Base-by-base conservation (phyloP, 768 basidiomycete species). In the Asterophora lycoperdoides region DNA sequence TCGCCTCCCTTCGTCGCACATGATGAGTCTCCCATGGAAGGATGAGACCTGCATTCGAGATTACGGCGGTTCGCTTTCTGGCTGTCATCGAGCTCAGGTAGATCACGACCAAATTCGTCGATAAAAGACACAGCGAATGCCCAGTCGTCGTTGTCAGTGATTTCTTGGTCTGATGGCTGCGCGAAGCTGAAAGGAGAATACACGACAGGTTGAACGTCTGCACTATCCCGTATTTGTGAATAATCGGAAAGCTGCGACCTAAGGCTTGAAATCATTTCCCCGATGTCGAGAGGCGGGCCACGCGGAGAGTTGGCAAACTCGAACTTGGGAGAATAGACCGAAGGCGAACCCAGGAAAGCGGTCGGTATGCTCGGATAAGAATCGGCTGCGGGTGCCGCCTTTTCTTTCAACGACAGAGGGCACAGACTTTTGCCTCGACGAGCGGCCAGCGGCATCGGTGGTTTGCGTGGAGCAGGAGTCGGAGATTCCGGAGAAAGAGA, bases 221-320 rank as follows among this genome's bases (percentile, higher is more conserved):
- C 32, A 42, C 41, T 41, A 36, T 49, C 44, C 33, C 41, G 45
- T 38, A 47, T 33, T n/a, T 53, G 47, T 20, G 62, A 52, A 14
- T 59, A 60, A 39, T 60, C 58, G 50, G 73, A 75, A 23, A 23
- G 23, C 53, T 73, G 67, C 9, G 65, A 60, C 38, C 73, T 67
- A 41, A 77, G 66, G 48, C 64, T 72, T n/a, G 58, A 62, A 14
- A 77, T 67, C 76, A 77, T 77, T 23, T 73, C 70, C 52, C 71
- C 64, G 11, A 75, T 60, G 52, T 64, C 59, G 51, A 74, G 57
- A 14, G 62, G 58, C 44, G 60, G 59, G 14, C 58, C 59, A 26
- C 60, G 55, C n/a, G 43, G 37, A 37, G 56, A 44, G 36, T 51
- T 54, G 18, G 57, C 57, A 49, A 55, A 58, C 48, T 66, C 65